Base-by-base conservation (phyloP, 2,329 filamentous ascomycete genomes). In the Penicillium oxalicum region DNA sequence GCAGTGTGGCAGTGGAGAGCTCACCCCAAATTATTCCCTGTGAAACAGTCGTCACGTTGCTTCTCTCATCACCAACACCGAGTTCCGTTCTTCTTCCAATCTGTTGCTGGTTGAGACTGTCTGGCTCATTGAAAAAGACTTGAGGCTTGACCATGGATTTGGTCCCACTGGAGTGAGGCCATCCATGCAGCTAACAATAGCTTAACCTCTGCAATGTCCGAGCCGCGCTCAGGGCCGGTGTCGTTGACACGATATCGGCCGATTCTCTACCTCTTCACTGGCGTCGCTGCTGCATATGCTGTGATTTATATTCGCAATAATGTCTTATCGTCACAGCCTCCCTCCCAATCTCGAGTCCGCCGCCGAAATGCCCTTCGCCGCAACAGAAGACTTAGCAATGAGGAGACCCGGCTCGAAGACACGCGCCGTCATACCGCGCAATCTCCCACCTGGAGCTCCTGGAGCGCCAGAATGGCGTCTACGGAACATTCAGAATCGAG, bases 401-500 rank as follows among this genome's bases (percentile, higher is more conserved):
- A 65, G 44, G 56, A 58, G 41, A 40, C 44, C 3, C 51, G 53
- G 12, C 47, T 64, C 40, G 40, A 40, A 18, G 59, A 68, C 25
- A 67, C 65, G 5, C 68, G 5, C 68, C 67, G 1, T 70, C 68
- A 1, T 63, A 61, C 35, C 62, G 61, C 36, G 68, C 70, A 8
- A 70, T 72, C 45, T 61, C 61, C 42, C 68, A 70, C 44, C 57
- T 73, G 0, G 69, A 70, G 43, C 62, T 67, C 40, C 57, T 72
- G 5, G 70, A 72, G 48, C 60, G 65, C 24, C 63, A 72, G 33
- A 69, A 70, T 49, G 64, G 67, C 35, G 64, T 70, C 9, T 73
- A 73, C 38, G 70, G 70, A 9, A 71, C 67, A 8, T 72, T 73
- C 25, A 62, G 68, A 9, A 70, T 72, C 36, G 69, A 72, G 48